These are phyloP conservation scores for maize (Zea mays) DNA, from an alignment of 176 grass and related monocot genomes.

Conservation along the genomic window Zm-B73-REFERENCE-NAM-5.0 NC_050101.1:132148001-132148500, in stretches of 20 bases:
- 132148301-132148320: conserved; percentile 22
- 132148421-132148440: conserved; percentile 64
- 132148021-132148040: not conserved
- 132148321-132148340: not conserved
- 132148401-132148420: conserved; percentile 80
- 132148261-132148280: conserved; percentile 1
- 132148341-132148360: conserved; percentile 49
- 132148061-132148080: conserved; percentile 17
- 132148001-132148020: not conserved
- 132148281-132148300: not conserved
- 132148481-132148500: conserved; percentile 30
- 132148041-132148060: not conserved
- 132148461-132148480: conserved; percentile 67
- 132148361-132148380: conserved; percentile 36
- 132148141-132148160: not conserved
- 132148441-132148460: conserved; percentile 60
- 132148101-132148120: not conserved
- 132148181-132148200: not conserved
- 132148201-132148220: conserved; percentile 9
- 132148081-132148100: not conserved
- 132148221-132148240: not conserved
- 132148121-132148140: not conserved
- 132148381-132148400: conserved; percentile 40
- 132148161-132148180: not conserved
- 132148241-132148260: not conserved